A percentile compares a stretch with the other conserved stretches of the same genome.
Conservation (phyloP, 129 eudicot genomes). For the Centella asiatica region DNA sequence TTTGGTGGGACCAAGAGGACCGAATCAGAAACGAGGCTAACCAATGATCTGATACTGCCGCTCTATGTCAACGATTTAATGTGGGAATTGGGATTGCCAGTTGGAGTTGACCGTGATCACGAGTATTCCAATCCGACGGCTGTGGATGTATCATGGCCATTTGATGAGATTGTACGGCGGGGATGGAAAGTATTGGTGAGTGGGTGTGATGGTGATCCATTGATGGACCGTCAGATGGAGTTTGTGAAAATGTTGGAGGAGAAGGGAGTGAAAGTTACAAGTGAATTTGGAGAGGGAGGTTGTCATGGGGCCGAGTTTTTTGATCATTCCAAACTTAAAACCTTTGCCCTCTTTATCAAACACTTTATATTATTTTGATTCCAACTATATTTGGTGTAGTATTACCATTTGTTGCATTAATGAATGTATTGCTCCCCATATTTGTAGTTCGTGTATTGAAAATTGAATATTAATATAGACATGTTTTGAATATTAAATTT, state of each 20-base stretch:
- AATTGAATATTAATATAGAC: too few species aligned
- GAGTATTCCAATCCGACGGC: constrained; percentile 38
- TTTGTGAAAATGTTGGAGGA: constrained; percentile 44
- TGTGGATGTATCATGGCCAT: constrained; percentile 2
- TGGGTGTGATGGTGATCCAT: constrained; percentile 54
- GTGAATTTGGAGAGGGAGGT: constrained; percentile 39
- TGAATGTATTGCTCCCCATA: too few species aligned
- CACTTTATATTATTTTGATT: too few species aligned
- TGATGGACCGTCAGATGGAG: constrained; percentile 48
- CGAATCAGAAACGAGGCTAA: constrained; percentile 26
- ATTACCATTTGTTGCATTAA: too few species aligned
- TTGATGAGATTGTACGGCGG: constrained; percentile 20
- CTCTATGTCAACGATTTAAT: constrained; percentile 16
- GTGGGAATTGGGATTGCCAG: constrained; percentile 37
- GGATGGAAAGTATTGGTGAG: constrained; percentile 39
- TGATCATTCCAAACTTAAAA: constrained; percentile 19
- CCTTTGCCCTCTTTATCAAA: neutral
- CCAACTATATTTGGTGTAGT: too few species aligned
- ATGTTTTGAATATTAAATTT: too few species aligned
- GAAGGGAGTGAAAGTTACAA: constrained; percentile 46
- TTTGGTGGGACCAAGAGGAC: constrained; percentile 38
- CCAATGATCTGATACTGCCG: constrained; percentile 12
- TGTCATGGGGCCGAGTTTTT: constrained; percentile 53
- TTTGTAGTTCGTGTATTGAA: too few species aligned
- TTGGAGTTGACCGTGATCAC: constrained; percentile 41